phyloP scores from a whole-genome alignment of 169 alveolate genomes.

The Fabrea salina region DNA sequence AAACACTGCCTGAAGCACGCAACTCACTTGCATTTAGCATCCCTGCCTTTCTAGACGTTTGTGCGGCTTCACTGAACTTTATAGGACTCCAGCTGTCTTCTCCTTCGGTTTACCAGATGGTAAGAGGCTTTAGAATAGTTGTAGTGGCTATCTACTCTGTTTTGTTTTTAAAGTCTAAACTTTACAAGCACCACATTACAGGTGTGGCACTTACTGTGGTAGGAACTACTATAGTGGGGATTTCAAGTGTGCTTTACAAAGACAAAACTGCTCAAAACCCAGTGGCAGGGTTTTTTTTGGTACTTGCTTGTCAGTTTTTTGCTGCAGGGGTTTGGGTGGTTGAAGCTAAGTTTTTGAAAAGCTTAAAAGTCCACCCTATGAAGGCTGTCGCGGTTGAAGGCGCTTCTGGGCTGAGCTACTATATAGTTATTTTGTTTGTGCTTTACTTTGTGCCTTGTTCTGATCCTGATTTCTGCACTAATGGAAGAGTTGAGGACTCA shows the following conservation, averaged over 20 bases:
- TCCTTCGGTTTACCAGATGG: slow-evolving; percentile 61
- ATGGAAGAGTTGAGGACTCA: slow-evolving; percentile 38
- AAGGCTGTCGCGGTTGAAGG: slow-evolving; percentile 59
- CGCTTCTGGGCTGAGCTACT: slow-evolving; percentile 23
- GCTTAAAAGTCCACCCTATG: slow-evolving; percentile 33
- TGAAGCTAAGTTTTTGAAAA: slow-evolving; percentile 49
- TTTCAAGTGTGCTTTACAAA: slow-evolving; percentile 24
- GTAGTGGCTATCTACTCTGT: slow-evolving; percentile 58
- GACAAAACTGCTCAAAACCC: slow-evolving; percentile 36
- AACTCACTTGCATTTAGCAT: slow-evolving; percentile 33
- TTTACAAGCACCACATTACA: slow-evolving; percentile 51
- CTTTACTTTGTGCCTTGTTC: slow-evolving; percentile 41
- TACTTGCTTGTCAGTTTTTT: slow-evolving; percentile 46
- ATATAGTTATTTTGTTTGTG: slow-evolving; percentile 33
- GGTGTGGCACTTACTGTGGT: slow-evolving; percentile 48
- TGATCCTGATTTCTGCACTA: slow-evolving; percentile 21
- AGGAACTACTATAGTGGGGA: slow-evolving; percentile 64
- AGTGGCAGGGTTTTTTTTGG: slow-evolving; percentile 38
- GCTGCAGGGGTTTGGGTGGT: slow-evolving; percentile 45
- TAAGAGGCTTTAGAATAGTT: slow-evolving; percentile 65
- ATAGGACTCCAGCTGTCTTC: slow-evolving; percentile 57
- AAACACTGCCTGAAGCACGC: not conserved
- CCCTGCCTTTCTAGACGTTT: slow-evolving; percentile 62
- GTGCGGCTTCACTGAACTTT: slow-evolving; percentile 59
- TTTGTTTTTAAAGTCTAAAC: slow-evolving; percentile 51